A percentile compares a stretch with the other conserved stretches of the same genome.
phyloP scores from a whole-genome alignment of 2,329 filamentous ascomycete genomes.

The Hymenoscyphus infarciens region DNA sequence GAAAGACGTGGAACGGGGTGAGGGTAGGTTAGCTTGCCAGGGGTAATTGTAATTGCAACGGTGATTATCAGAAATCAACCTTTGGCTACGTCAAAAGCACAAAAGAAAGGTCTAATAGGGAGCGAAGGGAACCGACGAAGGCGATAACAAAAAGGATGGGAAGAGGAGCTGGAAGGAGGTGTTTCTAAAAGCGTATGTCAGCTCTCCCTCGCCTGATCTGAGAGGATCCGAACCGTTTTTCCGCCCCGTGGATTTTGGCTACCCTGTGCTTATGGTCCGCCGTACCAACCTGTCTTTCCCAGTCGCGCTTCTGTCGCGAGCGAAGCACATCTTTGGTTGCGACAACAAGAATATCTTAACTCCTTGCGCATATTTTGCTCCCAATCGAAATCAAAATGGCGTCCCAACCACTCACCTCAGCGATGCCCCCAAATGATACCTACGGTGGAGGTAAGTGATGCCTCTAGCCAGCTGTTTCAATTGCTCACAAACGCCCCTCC shows the following conservation, averaged over 20 bases:
- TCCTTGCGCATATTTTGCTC: not conserved
- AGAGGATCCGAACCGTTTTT: not conserved
- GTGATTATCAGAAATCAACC: not conserved
- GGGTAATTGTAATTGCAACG: not conserved
- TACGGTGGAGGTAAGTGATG: conserved; percentile 56
- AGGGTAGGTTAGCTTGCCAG: not conserved
- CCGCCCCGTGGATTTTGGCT: not conserved
- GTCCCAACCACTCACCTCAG: conserved; percentile 52
- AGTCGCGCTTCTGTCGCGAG: conserved; percentile 4
- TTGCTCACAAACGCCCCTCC: conserved; percentile 14
- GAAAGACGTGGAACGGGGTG: not conserved
- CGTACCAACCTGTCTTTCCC: conserved; percentile 1
- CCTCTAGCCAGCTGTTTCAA: conserved; percentile 10
- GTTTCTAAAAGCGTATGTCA: not conserved
- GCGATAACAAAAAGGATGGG: not conserved
- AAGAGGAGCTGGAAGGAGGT: not conserved
- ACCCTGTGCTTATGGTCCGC: not conserved
- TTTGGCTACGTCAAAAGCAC: not conserved
- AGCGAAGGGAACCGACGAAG: not conserved
- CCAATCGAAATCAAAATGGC: conserved; percentile 42
- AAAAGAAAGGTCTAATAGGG: not conserved
- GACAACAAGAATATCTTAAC: conserved; percentile 3
- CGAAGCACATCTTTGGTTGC: not conserved
- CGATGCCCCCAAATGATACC: conserved; percentile 57
- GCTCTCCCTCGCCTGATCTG: not conserved